Percentiles rank a stretch among this genome's conserved stretches.
Conservation (phyloP, 2,329 filamentous ascomycete species). For the Arthrobotrys pseudoclavata region DNA sequence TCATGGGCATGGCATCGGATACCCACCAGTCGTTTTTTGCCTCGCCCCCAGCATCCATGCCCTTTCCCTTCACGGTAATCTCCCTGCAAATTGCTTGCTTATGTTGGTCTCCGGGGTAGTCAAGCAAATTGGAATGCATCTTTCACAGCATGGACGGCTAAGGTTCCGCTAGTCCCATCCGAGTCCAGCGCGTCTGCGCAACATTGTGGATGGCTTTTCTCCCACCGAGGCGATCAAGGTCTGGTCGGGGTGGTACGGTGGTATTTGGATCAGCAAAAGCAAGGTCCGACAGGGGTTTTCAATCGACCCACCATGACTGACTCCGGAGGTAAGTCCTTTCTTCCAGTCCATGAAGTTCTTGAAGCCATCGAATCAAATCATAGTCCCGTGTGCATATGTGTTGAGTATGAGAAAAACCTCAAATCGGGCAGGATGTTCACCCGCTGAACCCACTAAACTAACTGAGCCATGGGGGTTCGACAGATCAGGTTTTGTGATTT, state of each 20-base stretch:
- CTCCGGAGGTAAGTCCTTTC: not conserved
- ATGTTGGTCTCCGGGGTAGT: conserved; percentile 42
- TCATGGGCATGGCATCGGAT: conserved; percentile 6
- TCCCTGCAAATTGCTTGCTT: conserved; percentile 1
- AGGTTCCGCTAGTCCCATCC: conserved; percentile 34
- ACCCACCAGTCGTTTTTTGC: conserved; percentile 31
- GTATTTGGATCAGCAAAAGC: conserved; percentile 44
- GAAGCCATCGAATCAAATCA: conserved; percentile 8
- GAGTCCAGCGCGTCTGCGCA: conserved; percentile 38
- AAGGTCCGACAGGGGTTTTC: conserved; percentile 8
- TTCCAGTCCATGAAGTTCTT: not conserved
- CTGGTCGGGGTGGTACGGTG: conserved; percentile 42
- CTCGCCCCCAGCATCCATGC: conserved; percentile 10
- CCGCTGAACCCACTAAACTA: conserved; percentile 25
- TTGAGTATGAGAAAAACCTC: conserved; percentile 15
- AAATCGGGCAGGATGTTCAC: conserved; percentile 34
- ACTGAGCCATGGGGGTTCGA: not conserved
- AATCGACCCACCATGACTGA: conserved; percentile 25
- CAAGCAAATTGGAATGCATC: conserved; percentile 44
- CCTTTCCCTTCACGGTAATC: not conserved
- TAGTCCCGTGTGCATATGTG: not conserved
- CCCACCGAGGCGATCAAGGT: conserved; percentile 34
- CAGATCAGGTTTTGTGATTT: conserved; percentile 10
- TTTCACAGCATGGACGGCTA: not conserved
- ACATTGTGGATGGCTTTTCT: conserved; percentile 26